Percentiles rank a stretch among this genome's conserved stretches.
Conservation (phyloP, 345 rosid species). For the Euphorbia peplus region DNA sequence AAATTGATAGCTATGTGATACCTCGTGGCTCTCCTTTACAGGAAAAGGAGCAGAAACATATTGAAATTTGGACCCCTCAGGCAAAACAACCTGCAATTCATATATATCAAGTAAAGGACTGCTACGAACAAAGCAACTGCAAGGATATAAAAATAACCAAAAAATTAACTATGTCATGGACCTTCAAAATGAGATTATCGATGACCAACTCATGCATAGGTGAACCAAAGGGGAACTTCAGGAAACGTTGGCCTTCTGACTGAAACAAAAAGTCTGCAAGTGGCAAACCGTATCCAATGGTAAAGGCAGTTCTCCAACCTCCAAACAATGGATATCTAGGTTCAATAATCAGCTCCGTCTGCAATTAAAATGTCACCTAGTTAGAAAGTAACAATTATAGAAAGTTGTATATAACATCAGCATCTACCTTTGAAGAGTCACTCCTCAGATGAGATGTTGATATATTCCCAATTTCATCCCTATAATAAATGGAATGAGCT, state of each 20-base stretch:
- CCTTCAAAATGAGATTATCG: conserved; percentile 76
- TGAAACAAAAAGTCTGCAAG: conserved; percentile 75
- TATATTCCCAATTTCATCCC: conserved; percentile 97
- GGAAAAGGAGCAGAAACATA: conserved; percentile 74
- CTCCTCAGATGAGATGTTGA: conserved; percentile 83
- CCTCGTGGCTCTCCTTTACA: conserved; percentile 74
- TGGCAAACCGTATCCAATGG: conserved; percentile 92
- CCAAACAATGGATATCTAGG: conserved; percentile 96
- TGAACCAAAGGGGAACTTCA: conserved; percentile 68
- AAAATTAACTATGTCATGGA: not conserved
- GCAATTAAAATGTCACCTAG: conserved; percentile 37
- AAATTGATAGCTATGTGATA: conserved; percentile 30
- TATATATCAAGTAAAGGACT: conserved; percentile 13
- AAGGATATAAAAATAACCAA: not conserved
- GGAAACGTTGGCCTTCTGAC: conserved; percentile 71
- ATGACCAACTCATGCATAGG: conserved; percentile 71
- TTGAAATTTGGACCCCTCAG: conserved; percentile 71
- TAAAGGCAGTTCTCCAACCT: conserved; percentile 94
- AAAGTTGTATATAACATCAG: not conserved
- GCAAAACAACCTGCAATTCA: conserved; percentile 76
- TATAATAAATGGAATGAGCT: conserved; percentile 85
- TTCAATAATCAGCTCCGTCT: conserved; percentile 83
- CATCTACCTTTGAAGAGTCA: conserved; percentile 76
- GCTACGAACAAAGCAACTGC: conserved; percentile 4
- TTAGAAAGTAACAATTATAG: conserved; percentile 6